phyloP scores from a whole-genome alignment of 164 flowering plant species.

The Dillenia suffruticosa region DNA sequence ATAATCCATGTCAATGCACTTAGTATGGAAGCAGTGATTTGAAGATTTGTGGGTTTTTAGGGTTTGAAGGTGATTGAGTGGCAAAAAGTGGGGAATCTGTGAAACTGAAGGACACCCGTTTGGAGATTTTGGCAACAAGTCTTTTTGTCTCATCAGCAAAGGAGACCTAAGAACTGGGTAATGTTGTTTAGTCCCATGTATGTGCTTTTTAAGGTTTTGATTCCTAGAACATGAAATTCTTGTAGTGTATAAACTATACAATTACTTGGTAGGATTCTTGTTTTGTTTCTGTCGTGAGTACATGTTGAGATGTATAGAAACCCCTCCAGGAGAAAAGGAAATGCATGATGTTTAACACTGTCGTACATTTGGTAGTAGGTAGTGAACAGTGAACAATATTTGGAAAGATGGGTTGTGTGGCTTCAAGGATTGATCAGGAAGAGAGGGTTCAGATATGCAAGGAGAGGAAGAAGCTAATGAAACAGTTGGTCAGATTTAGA shows the following conservation, averaged over 20 bases:
- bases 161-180: slow-evolving; percentile 1
- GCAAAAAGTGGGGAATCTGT: not conserved
- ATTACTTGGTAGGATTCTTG: not conserved
- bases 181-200: not conserved
- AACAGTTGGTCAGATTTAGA: slow-evolving; percentile 50
- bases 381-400: too few relatives aligned
- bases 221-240: not conserved
- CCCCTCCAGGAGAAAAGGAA: not conserved
- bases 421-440: slow-evolving; percentile 62
- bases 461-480: slow-evolving; percentile 72
- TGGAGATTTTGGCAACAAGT: not conserved
- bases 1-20: not conserved
- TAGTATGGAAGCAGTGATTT: not conserved
- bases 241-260: slow-evolving; percentile 1
- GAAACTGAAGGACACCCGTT: not conserved
- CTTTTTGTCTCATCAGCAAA: not conserved
- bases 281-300: not conserved
- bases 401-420: slow-evolving; percentile 67
- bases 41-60: not conserved
- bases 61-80: not conserved
- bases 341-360: not conserved
- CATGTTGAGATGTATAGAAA: not conserved
- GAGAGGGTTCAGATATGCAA: slow-evolving; percentile 65
- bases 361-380: too few relatives aligned
- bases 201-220: not conserved